Percentiles rank a stretch among this genome's conserved stretches.
These are phyloP conservation scores for Graphilbum fragrans DNA, from an alignment of 2,329 filamentous ascomycete genomes.

Conservation along the genomic window DNA sequence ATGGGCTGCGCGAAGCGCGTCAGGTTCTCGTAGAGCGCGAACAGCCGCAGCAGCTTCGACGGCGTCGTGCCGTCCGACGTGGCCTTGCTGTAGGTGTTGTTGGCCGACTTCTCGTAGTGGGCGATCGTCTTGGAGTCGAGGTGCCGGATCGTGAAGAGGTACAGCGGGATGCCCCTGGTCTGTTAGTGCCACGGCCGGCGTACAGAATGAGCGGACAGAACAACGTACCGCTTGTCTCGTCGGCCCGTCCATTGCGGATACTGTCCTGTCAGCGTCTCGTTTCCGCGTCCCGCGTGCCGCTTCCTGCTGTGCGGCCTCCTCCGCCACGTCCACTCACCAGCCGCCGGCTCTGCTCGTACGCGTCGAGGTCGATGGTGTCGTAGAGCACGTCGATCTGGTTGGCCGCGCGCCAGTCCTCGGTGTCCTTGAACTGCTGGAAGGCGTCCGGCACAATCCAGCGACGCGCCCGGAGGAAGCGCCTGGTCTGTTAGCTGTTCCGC, in stretches of 20 bases:
- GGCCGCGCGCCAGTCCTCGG: slow-evolving; percentile 73
- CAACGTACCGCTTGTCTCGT: slow-evolving; percentile 50
- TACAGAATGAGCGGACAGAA: not conserved
- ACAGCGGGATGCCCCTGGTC: slow-evolving; percentile 78
- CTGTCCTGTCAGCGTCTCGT: slow-evolving; percentile 31
- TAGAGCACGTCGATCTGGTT: slow-evolving; percentile 73
- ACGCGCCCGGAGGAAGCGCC: slow-evolving; percentile 75
- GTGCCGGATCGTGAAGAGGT: slow-evolving; percentile 76
- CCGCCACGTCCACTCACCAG: slow-evolving; percentile 41
- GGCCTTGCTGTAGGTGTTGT: slow-evolving; percentile 46
- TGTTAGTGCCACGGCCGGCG: slow-evolving; percentile 17
- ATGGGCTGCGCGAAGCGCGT: slow-evolving; percentile 78
- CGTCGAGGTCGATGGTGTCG: slow-evolving; percentile 71
- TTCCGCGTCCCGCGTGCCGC: too few relatives aligned
- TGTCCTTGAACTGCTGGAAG: slow-evolving; percentile 73
- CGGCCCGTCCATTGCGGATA: slow-evolving; percentile 94
- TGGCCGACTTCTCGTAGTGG: slow-evolving; percentile 60
- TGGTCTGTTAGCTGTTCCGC: slow-evolving; percentile 21
- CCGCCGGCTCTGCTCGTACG: slow-evolving; percentile 68
- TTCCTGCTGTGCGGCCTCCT: not conserved
- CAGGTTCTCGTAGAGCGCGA: slow-evolving; percentile 88
- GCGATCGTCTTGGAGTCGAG: slow-evolving; percentile 73
- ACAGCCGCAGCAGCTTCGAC: slow-evolving; percentile 69
- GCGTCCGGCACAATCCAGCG: slow-evolving; percentile 71
- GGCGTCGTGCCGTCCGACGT: slow-evolving; percentile 55